phyloP scores from a whole-genome alignment of 2,329 filamentous ascomycete genomes.

The Colletotrichum spaethianum region DNA sequence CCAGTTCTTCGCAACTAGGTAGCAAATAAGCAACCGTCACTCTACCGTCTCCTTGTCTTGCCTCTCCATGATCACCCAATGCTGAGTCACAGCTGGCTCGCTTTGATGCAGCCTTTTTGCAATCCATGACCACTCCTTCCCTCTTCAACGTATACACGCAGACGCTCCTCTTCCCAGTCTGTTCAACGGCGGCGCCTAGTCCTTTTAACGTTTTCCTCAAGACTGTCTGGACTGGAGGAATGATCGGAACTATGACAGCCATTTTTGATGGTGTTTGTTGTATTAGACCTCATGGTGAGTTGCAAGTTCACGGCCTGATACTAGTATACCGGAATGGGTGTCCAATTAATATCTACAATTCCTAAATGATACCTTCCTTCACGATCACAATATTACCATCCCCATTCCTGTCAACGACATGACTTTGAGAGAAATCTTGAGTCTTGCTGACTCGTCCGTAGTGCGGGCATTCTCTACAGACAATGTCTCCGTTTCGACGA shows the following conservation, averaged over 20 bases:
- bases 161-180: slow-evolving; percentile 4
- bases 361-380: no score
- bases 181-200: slow-evolving; percentile 6
- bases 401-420: no score
- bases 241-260: background rate
- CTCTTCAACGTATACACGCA: slow-evolving; percentile 12
- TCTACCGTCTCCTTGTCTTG: background rate
- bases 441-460: no score
- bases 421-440: no score
- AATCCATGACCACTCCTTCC: slow-evolving; percentile 22
- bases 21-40: background rate
- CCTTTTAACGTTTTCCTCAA: background rate
- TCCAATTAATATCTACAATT: no score
- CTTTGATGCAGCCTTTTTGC: slow-evolving; percentile 7
- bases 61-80: slow-evolving; percentile 8
- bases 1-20: background rate
- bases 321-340: no score
- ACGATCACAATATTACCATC: no score
- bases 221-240: background rate
- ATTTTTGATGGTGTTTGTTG: no score
- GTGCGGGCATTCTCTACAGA: no score
- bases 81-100: slow-evolving; percentile 1
- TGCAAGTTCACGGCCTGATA: no score
- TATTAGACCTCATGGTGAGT: no score
- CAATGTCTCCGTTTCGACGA: no score